phyloP scores from a whole-genome alignment of 2,329 filamentous ascomycete species.

The Ustulina deusta region DNA sequence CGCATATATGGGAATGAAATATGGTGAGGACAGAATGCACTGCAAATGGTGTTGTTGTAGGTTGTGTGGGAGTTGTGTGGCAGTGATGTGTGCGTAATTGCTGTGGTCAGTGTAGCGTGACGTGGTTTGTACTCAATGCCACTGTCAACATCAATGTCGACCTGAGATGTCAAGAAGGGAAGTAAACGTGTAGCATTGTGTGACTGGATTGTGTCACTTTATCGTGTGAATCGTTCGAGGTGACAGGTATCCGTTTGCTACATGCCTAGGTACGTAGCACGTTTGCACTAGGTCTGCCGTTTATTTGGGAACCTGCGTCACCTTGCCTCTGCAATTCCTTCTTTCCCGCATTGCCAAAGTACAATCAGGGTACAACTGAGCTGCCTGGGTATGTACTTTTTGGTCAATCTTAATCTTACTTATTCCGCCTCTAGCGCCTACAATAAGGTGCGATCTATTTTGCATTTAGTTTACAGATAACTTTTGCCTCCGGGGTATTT shows the following conservation, averaged over 20 bases:
- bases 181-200: conserved; percentile 13
- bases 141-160: background rate
- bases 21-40: background rate
- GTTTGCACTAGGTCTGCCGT: background rate
- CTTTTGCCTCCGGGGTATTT: no score
- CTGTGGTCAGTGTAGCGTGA: background rate
- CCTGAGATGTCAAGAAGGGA: conserved; percentile 7
- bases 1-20: conserved; percentile 2
- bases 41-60: background rate
- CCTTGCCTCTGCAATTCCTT: conserved; percentile 2
- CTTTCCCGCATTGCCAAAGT: background rate
- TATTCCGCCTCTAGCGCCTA: background rate
- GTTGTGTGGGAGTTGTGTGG: background rate
- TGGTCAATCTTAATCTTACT: background rate
- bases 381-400: background rate
- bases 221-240: conserved; percentile 24
- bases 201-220: conserved; percentile 10
- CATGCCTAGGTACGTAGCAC: no score
- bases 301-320: conserved; percentile 24
- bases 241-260: conserved; percentile 26
- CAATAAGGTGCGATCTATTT: background rate
- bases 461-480: no score
- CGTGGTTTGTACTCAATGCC: background rate
- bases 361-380: background rate
- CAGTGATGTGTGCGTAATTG: background rate